phyloP scores from a whole-genome alignment of 2,329 filamentous ascomycete species.

The Xylariaceae sp. region DNA sequence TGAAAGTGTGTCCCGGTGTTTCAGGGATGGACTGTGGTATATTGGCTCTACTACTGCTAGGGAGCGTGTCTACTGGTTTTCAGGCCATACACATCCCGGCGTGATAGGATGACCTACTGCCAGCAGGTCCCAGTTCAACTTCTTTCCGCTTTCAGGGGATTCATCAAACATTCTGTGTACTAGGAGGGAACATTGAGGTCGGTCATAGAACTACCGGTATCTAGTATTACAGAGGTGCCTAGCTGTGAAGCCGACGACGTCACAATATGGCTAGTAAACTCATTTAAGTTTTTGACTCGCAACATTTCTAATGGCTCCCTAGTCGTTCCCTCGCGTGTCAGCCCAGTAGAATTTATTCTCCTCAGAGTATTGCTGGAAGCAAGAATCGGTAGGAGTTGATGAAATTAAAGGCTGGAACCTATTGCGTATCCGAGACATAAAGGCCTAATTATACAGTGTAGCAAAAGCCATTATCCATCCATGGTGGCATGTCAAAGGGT shows the following conservation, averaged over 20 bases:
- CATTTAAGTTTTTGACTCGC: too few relatives aligned
- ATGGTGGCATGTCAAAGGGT: too few relatives aligned
- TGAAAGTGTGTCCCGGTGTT: neutral
- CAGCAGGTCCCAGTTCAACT: neutral
- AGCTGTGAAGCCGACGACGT: neutral
- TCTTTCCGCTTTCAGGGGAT: constrained; percentile 12
- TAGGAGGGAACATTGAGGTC: neutral
- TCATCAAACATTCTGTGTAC: too few relatives aligned
- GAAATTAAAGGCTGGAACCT: too few relatives aligned
- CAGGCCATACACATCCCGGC: constrained; percentile 12
- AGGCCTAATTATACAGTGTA: too few relatives aligned
- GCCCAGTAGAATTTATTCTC: too few relatives aligned
- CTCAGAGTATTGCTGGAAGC: too few relatives aligned
- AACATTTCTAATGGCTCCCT: too few relatives aligned
- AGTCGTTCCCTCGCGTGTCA: too few relatives aligned
- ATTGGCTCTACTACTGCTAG: neutral
- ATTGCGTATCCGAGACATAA: too few relatives aligned
- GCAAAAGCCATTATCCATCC: too few relatives aligned
- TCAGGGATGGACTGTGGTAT: neutral
- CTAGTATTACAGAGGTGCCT: neutral
- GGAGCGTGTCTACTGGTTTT: neutral
- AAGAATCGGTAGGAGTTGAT: too few relatives aligned
- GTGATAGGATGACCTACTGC: neutral
- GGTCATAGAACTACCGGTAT: neutral
- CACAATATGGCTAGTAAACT: neutral